phyloP scores from a whole-genome alignment of 805 yeast species.

The Metschnikowia lachancei region DNA sequence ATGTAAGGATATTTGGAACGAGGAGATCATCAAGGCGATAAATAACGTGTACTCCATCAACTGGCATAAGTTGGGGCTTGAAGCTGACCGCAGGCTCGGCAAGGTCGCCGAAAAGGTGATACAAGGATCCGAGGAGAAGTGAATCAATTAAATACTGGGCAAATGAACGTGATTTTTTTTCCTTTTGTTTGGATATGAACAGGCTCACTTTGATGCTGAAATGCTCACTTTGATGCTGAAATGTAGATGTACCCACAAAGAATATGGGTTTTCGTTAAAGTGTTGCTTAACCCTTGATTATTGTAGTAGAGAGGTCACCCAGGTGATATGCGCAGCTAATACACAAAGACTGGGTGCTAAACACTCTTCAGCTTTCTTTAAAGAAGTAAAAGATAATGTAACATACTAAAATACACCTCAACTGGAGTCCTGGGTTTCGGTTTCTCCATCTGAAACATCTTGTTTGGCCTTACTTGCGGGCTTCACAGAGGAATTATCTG shows the following conservation, averaged over 20 bases:
- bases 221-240: too few species aligned
- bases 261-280: too few species aligned
- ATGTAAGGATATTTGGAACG: conserved; percentile 75
- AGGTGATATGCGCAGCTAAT: too few species aligned
- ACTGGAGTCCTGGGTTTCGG: background rate
- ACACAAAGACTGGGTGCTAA: too few species aligned
- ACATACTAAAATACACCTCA: background rate
- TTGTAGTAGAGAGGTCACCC: too few species aligned
- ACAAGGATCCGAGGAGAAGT: conserved; percentile 12
- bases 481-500: background rate
- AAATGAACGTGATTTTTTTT: background rate
- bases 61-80: conserved; percentile 43
- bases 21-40: conserved; percentile 61
- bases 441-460: background rate
- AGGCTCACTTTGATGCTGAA: too few species aligned
- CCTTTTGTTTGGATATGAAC: too few species aligned
- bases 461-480: background rate
- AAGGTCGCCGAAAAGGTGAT: conserved; percentile 29
- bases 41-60: conserved; percentile 59
- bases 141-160: conserved; percentile 1
- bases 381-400: too few species aligned
- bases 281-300: too few species aligned
- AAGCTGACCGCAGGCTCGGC: conserved; percentile 32
- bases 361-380: too few species aligned
- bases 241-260: too few species aligned